Evolutionary conservation across 2,329 filamentous ascomycete genomes (phyloP), one percentile per base, ranked within the genome.

Genomic region (Amauroascus niger): DNA sequence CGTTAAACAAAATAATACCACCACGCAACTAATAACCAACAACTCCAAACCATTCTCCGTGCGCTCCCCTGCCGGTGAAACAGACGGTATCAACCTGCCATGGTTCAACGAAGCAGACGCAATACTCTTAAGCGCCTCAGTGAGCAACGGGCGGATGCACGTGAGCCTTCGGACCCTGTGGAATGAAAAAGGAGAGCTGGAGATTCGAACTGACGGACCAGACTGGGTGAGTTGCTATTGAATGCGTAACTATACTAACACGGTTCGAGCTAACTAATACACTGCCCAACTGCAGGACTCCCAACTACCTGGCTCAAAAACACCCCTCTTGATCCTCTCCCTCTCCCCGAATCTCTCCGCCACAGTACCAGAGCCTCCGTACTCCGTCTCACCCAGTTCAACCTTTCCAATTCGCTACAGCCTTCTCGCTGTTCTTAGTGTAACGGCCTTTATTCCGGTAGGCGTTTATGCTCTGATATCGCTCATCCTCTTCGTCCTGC

Each of bases 61-160:
- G 18, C 45, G 45, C n/a, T 33, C 45, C 4, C 45, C 45, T 2
- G 45, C 45, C 45, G 45, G 45, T 5, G 45, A 48, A 35, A 33
- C 18, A 6, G 45, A 48, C 11, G 45, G 45, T 8, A 48, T 48
- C 45, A 48, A n/a, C 45, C 30, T 37, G 14, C 45, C 45, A 48
- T 48, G 28, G 45, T 48, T 48, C 32, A n/a, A 24, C 16, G 45
- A 48, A 24, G 45, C 45, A 26, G 45, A 48, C 45, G 45, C 45
- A 22, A 28, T 24, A 1, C 45, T 48, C 6, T 30, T 48, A 8
- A 6, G 18, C 13, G 45, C 45, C n/a, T 48, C 45, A 8, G 45
- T 37, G 13, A 48, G 30, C 45, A 48, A 37, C 32, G 45, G 45
- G 5, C 18, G 32, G 18, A 48, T 48, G 45, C 37, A 48, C 45